Evolutionary conservation across 306 rosid species (phyloP).

Genomic region (Casuarina cunninghamiana): DNA sequence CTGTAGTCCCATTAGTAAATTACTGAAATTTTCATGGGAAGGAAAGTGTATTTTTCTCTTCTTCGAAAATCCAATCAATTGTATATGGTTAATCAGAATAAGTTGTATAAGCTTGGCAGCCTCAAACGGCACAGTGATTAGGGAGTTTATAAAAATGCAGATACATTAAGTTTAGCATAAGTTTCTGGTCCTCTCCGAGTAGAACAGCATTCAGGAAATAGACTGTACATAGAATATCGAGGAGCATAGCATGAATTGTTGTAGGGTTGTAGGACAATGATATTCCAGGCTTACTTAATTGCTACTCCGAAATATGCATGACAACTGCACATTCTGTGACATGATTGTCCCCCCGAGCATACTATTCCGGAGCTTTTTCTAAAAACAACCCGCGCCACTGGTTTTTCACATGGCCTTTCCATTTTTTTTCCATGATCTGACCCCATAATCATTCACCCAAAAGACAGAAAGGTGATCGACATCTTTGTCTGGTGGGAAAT

Average conservation of each 20-base stretch:
- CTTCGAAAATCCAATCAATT: no score
- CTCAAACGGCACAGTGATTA: no score
- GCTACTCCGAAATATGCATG: not conserved
- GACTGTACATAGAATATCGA: not conserved
- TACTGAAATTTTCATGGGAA: no score
- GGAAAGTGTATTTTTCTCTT: no score
- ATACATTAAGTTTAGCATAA: not conserved
- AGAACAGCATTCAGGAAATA: not conserved
- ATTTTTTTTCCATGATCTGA: not conserved
- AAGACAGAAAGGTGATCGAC: no score
- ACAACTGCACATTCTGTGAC: not conserved
- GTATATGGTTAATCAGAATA: no score
- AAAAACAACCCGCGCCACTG: not conserved
- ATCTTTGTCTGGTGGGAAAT: not conserved
- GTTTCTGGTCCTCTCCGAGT: constrained; percentile 4
- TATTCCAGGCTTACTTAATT: not conserved
- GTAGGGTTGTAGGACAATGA: not conserved
- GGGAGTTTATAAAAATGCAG: not conserved
- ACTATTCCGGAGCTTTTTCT: not conserved
- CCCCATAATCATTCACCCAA: no score
- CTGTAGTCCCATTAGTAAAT: no score
- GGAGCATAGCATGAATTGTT: not conserved
- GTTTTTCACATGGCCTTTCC: not conserved
- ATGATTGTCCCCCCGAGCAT: not conserved
- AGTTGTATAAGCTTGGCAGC: not conserved